Evolutionary conservation across 257 asterid species (phyloP).

Genomic region (Haberlea rhodopensis): DNA sequence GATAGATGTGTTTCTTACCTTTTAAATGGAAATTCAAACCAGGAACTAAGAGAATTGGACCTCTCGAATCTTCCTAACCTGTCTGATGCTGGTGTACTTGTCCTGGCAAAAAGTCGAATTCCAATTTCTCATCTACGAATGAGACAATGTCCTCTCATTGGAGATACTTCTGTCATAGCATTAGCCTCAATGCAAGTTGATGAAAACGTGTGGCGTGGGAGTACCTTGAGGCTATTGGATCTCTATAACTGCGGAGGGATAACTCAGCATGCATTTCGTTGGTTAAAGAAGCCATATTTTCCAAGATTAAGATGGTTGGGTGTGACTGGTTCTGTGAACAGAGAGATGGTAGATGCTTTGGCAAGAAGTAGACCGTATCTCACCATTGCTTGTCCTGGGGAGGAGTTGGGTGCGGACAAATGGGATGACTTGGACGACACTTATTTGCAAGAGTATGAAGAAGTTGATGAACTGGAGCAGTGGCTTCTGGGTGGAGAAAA

Average conservation of each 20-base stretch:
- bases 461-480: constrained; percentile 74
- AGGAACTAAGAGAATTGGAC: constrained; percentile 62
- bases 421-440: constrained; percentile 59
- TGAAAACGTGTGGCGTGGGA: constrained; percentile 62
- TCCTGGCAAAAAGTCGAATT: constrained; percentile 57
- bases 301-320: constrained; percentile 95
- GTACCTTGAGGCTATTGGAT: constrained; percentile 72
- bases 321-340: constrained; percentile 54
- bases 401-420: constrained; percentile 67
- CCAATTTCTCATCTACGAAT: constrained; percentile 76
- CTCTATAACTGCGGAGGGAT: constrained; percentile 85
- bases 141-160: constrained; percentile 86
- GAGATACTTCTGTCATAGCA: constrained; percentile 80
- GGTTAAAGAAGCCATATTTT: constrained; percentile 91
- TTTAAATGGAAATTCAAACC: constrained; percentile 53
- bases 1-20: constrained; percentile 66
- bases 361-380: constrained; percentile 62
- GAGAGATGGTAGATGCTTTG: constrained; percentile 56
- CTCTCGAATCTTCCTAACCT: constrained; percentile 78
- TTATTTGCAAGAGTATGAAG: constrained; percentile 60
- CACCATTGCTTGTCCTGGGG: constrained; percentile 63
- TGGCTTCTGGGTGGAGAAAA: constrained; percentile 71
- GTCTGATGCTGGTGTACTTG: constrained; percentile 67
- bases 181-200: constrained; percentile 80
- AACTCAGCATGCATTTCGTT: constrained; percentile 64